Base-by-base conservation (phyloP, 345 rosid species). In the Euphorbia pulcherrima region DNA sequence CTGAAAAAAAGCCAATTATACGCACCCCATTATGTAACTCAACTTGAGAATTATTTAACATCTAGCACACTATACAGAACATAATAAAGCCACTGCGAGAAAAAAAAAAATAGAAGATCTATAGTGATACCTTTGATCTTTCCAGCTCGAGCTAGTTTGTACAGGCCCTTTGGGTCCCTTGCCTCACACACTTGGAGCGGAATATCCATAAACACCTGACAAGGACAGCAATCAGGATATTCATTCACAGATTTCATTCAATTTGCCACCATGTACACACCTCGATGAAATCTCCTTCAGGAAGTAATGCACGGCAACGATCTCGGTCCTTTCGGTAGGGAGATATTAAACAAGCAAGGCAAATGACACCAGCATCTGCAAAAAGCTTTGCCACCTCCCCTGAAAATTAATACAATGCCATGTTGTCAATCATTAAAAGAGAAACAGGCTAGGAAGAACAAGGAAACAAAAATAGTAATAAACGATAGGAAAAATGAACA, bases 11-110 rank as follows among this genome's bases (percentile, higher is more conserved):
- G 47, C 20, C 55, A 63, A 13, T 23, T 40, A 68, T 76, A 5
- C 64, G 86, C 92, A 33, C 89, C 84, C n/a, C 89, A 77, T 86
- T 84, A 55, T 86, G 46, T 11, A 20, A 57, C 26, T 26, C 57
- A 28, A 58, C 56, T 39, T 62, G 17, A 64, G 67, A 63, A 64
- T 24, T 26, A 56, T 56, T n/a, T 14, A 17, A 63, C 27, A 20
- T 44, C n/a, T n/a, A 41, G 21, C 53, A 41, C 46, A 24, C 24
- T 14, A 10, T 41, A 46, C n/a, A 41, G 52, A 13, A 63, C 21
- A 46, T 6, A 21, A 46, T n/a, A n/a, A 63, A 63, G 28, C 13
- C 26, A 16, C 52, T 18, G 51, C 2, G 20, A n/a, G n/a, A 27
- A 44, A 20, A 8, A 4, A 13, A 41, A 14, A 40, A 21, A 21